phyloP scores from a whole-genome alignment of 75 land plant species.

The Isoetes taiwanensis region DNA sequence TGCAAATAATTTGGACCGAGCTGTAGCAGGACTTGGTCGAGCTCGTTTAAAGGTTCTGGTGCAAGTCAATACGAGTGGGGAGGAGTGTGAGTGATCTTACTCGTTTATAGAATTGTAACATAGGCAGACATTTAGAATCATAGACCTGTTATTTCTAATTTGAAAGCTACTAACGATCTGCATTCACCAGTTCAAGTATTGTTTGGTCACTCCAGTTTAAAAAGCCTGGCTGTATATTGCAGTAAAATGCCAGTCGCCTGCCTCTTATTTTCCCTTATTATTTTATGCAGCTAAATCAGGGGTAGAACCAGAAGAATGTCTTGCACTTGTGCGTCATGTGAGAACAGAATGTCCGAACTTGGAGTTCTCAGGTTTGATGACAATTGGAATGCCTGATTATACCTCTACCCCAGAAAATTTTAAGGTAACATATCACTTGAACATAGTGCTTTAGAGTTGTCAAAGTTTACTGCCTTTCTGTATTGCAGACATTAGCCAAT shows the following conservation, averaged over 20 bases:
- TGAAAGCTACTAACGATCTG: too few relatives aligned
- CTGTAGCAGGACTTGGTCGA: conserved; percentile 50
- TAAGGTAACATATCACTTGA: conserved; percentile 22
- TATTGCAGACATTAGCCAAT: conserved; percentile 51
- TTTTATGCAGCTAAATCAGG: conserved; percentile 68
- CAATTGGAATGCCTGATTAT: conserved; percentile 88
- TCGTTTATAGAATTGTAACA: too few relatives aligned
- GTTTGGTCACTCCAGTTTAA: too few relatives aligned
- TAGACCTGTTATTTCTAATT: too few relatives aligned
- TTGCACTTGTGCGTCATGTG: conserved; percentile 69
- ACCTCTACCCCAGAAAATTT: conserved; percentile 83
- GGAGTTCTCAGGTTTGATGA: conserved; percentile 81
- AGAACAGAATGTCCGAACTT: conserved; percentile 57
- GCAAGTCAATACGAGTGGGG: conserved; percentile 97
- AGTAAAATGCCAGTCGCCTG: too few relatives aligned
- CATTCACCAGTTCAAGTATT: too few relatives aligned
- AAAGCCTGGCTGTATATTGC: too few relatives aligned
- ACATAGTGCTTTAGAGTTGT: neutral
- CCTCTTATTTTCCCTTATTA: too few relatives aligned
- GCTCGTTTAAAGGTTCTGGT: conserved; percentile 75
- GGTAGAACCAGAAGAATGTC: conserved; percentile 71
- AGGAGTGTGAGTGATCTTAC: conserved; percentile 82
- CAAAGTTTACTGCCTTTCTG: neutral
- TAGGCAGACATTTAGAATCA: too few relatives aligned
- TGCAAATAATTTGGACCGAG: conserved; percentile 68